These are phyloP conservation scores for Penicillium silybi DNA, from an alignment of 495 filamentous ascomycete species.

Conservation along the genomic window DNA sequence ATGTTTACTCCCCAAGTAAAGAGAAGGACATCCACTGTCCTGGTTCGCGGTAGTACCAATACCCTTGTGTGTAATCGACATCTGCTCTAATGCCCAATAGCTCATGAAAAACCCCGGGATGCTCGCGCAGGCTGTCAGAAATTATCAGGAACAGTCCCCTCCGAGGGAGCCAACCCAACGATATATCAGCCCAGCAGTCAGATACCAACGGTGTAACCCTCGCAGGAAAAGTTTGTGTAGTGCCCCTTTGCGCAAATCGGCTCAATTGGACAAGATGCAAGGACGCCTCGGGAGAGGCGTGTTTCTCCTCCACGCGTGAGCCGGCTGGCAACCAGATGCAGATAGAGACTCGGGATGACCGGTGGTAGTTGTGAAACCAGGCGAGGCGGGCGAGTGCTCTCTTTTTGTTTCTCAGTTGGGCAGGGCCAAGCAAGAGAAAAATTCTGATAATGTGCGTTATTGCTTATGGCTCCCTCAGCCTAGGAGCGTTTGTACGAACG, in stretches of 20 bases:
- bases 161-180: background rate
- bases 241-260: background rate
- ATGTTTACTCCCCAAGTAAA: conserved; percentile 13
- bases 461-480: conserved; percentile 2
- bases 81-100: conserved; percentile 9
- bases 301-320: conserved; percentile 10
- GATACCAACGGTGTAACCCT: conserved; percentile 17
- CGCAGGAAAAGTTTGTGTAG: conserved; percentile 2
- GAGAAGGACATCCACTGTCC: conserved; percentile 17
- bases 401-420: background rate
- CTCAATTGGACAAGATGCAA: conserved; percentile 15
- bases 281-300: conserved; percentile 7
- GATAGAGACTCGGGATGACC: conserved; percentile 10
- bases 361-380: background rate
- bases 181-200: conserved; percentile 17
- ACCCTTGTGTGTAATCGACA: conserved; percentile 17
- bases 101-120: conserved; percentile 1
- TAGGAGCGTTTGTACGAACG: conserved; percentile 11
- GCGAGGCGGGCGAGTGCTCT: background rate
- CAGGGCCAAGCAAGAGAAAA: background rate
- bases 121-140: background rate
- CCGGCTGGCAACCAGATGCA: conserved; percentile 7
- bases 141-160: background rate
- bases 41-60: conserved; percentile 5
- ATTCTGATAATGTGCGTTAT: conserved; percentile 9